Conservation (phyloP, 345 rosid species). For the Salix dunnii region DNA sequence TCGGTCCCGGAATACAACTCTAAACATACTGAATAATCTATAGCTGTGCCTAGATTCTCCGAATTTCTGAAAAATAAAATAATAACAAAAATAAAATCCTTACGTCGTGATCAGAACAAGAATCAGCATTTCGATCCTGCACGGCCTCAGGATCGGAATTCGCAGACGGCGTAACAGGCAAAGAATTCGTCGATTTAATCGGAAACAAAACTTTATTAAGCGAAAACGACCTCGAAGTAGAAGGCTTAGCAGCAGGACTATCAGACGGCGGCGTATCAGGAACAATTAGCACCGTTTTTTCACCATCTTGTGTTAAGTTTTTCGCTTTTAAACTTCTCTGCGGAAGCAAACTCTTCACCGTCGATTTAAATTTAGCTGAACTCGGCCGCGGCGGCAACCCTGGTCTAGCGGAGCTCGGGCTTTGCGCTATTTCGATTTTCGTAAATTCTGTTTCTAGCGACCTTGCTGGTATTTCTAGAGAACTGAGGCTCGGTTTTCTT, state of each 20-base stretch:
- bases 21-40: not conserved
- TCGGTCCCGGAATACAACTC: too few species aligned
- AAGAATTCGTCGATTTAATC: slow-evolving; percentile 35
- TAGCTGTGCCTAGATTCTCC: not conserved
- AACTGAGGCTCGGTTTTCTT: not conserved
- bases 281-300: slow-evolving; percentile 38
- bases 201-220: slow-evolving; percentile 41
- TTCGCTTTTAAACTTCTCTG: slow-evolving; percentile 41
- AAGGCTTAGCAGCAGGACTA: slow-evolving; percentile 33
- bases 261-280: slow-evolving; percentile 39
- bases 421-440: slow-evolving; percentile 26
- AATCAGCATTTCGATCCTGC: slow-evolving; percentile 13
- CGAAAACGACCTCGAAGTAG: slow-evolving; percentile 44
- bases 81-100: slow-evolving; percentile 6
- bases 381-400: slow-evolving; percentile 48
- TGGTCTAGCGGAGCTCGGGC: slow-evolving; percentile 36
- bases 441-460: slow-evolving; percentile 34
- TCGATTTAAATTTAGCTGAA: slow-evolving; percentile 44
- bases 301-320: slow-evolving; percentile 28
- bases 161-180: slow-evolving; percentile 44
- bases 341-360: slow-evolving; percentile 39
- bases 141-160: slow-evolving; percentile 24
- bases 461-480: slow-evolving; percentile 23
- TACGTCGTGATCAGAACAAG: slow-evolving; percentile 21
- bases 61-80: not conserved